These are phyloP conservation scores for Barnettozyma salicaria DNA, from an alignment of 805 yeast species.

Conservation along the genomic window DNA sequence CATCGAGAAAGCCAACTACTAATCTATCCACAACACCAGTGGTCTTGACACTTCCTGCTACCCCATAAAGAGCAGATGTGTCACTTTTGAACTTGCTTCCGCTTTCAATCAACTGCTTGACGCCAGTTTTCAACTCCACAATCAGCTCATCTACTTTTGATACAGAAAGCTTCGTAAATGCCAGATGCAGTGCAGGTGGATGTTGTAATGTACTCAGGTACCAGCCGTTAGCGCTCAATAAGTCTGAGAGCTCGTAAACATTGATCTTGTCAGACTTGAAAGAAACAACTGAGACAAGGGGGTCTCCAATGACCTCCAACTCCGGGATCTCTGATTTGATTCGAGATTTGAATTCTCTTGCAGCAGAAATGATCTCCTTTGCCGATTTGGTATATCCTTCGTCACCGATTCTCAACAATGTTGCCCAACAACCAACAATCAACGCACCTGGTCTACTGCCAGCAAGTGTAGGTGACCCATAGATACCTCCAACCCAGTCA, in stretches of 20 bases:
- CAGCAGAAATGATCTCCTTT: conserved; percentile 57
- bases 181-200: conserved; percentile 89
- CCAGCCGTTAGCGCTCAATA: conserved; percentile 69
- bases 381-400: conserved; percentile 74
- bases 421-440: conserved; percentile 98
- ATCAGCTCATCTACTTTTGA: conserved; percentile 57
- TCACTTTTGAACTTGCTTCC: conserved; percentile 35
- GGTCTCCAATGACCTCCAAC: conserved; percentile 76
- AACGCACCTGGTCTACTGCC: conserved; percentile 97
- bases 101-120: conserved; percentile 16
- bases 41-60: conserved; percentile 86
- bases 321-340: conserved; percentile 46
- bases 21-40: conserved; percentile 77
- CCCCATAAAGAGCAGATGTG: conserved; percentile 90
- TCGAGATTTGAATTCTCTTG: conserved; percentile 48
- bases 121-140: conserved; percentile 32
- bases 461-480: conserved; percentile 94
- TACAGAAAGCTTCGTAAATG: conserved; percentile 69
- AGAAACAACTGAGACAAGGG: conserved; percentile 74
- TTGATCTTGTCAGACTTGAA: conserved; percentile 59
- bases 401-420: conserved; percentile 73
- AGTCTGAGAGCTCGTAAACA: conserved; percentile 76
- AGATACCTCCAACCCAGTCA: conserved; percentile 92
- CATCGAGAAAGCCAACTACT: conserved; percentile 76
- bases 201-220: conserved; percentile 81